These are phyloP conservation scores for Pisolithus thermaeus DNA, from an alignment of 1,284 basidiomycete genomes.

Conservation along the genomic window DNA sequence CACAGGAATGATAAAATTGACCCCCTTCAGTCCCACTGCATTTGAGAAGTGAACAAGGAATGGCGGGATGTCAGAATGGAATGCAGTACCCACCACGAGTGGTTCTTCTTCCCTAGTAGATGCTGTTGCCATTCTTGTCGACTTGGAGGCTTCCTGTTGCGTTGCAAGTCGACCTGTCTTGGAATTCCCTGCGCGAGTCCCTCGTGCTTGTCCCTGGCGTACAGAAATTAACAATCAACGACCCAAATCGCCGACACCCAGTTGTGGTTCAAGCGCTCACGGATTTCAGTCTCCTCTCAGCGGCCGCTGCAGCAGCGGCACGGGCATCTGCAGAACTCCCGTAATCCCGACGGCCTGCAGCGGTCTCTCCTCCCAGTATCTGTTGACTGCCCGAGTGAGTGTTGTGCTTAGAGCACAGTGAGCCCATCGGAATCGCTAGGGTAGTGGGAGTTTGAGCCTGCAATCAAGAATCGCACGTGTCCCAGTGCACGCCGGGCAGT, in stretches of 20 bases:
- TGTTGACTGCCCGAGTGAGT: conserved; percentile 49
- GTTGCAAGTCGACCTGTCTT: conserved; percentile 58
- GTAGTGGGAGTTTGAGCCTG: conserved; percentile 2
- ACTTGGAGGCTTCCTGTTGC: conserved; percentile 47
- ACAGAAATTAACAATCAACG: conserved; percentile 1
- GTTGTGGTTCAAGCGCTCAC: conserved; percentile 36
- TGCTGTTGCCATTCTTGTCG: conserved; percentile 42
- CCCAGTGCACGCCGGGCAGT: too few species aligned
- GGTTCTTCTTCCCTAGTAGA: conserved; percentile 43
- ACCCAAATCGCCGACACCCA: conserved; percentile 15
- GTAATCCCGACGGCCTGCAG: conserved; percentile 24
- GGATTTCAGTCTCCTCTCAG: conserved; percentile 58
- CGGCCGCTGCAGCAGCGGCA: conserved; percentile 61
- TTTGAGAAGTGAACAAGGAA: conserved; percentile 21
- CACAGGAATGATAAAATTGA: conserved; percentile 16
- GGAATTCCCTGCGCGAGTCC: conserved; percentile 56
- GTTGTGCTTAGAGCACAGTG: conserved; percentile 58
- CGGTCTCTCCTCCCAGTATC: conserved; percentile 35
- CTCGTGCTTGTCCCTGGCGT: conserved; percentile 49
- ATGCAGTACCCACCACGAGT: conserved; percentile 49
- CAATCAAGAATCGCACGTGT: too few species aligned
- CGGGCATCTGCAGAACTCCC: conserved; percentile 41
- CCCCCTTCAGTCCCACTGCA: conserved; percentile 27
- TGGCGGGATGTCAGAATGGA: conserved; percentile 16
- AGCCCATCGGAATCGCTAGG: conserved; percentile 44